Evolutionary conservation across 805 yeast genomes (phyloP), one percentile per base, ranked within the genome.

Genomic region (Candida bentonensis): DNA sequence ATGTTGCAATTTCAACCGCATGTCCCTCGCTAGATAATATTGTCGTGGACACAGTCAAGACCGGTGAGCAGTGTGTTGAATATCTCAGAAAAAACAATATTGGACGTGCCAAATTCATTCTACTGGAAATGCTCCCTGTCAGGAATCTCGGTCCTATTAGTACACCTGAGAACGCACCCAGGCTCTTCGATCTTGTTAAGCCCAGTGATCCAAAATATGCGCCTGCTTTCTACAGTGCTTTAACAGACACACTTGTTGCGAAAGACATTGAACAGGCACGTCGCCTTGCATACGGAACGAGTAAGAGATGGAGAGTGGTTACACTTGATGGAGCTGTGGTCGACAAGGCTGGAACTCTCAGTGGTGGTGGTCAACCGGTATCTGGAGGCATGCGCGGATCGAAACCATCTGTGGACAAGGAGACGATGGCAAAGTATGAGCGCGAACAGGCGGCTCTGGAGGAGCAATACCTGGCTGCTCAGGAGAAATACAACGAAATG

Each of bases 1-100:
- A 94, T 62, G 74, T 87, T 43, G 98, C 98, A 0, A 77, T 92
- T 5, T 87, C 97, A 0, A 92, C 97, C 0, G 97, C 96, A 0
- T 86, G 92, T 51, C 87, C 94, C 1, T 79, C 88, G 5, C 67
- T 92, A 46, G 94, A 89, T 58, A 89, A 94, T 49, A 78, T 87
- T 70, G 97, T 92, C 15, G 97, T 92, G 2, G 96, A 87, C 41
- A 72, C 75, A 3, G 76, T 79, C 2, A 76, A 73, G 44, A 74
- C 78, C 43, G 94, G 86, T 3, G 82, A 78, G 51, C 74, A 70
- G 46, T 82, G 94, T 58, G 82, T 92, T 45, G 89, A 84, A 36
- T 79, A 84, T 55, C 70, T 92, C 56, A 70, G 96, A 46, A 79
- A 79, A 55, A 82, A 82, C 53, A 78, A 78, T 48, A 67, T 89